Base-by-base conservation (phyloP, 2,329 filamentous ascomycete genomes). In the Beauveria pseudobassiana region DNA sequence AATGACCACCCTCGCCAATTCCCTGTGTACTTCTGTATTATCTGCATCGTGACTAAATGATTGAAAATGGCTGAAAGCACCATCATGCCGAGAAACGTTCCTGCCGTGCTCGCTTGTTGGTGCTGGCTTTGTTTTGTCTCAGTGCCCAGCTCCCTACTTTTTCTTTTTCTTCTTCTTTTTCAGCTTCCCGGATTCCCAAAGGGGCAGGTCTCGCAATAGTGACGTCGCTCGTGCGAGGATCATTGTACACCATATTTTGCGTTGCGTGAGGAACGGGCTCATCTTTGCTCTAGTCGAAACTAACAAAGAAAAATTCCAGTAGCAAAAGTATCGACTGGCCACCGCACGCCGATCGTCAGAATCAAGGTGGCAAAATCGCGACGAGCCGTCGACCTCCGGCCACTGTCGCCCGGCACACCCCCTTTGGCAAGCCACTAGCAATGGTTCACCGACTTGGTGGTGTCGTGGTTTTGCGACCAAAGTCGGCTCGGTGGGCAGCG, bases 141-240 rank as follows among this genome's bases (percentile, higher is more conserved):
- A 51, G 42, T 48, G 28, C 34, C 26, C 20, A 43, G 7, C 34
- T 28, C 12, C 42, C 42, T 14, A 24, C 38, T n/a, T 56, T 56
- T 9, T 45, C 3, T 20, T 22, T 38, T 18, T 45, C 1, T 6
- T 55, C 6, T 34, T 48, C 2, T 38, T 59, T 26, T 52, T 52
- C 38, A 59, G 40, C 48, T 59, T 59, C 57, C 57, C 57, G 26
- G 57, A 59, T 59, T 59, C 34, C 34, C 43, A 42, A 34, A 24
- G 45, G 18, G 14, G 3, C 9, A 34, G 12, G 12, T 34, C 30
- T 34, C 5, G 10, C 30, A 45, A 22, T 4, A 26, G 55, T 45
- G 48, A 59, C 46, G 38, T 59, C 24, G 22, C 3, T 22, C 51
- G 28, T 10, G 6, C 24, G 48, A 51, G 34, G 38, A 59, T 59